These are phyloP conservation scores for Thyridium curvatum DNA, from an alignment of 2,329 filamentous ascomycete genomes.

Conservation along the genomic window DNA sequence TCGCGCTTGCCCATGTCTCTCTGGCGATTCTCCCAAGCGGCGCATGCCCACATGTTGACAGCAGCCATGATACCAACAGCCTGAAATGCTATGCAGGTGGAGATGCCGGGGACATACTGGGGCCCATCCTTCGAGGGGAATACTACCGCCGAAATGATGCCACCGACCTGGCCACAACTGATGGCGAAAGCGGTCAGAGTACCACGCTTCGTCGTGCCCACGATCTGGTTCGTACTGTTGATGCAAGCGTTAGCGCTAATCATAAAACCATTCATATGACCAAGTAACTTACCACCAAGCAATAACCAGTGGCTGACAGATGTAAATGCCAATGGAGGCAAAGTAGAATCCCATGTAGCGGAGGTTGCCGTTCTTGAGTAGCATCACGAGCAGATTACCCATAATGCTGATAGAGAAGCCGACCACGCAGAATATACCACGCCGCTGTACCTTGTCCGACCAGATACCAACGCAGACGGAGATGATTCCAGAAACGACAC, in stretches of 20 bases:
- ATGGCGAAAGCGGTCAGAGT: slow-evolving; percentile 38
- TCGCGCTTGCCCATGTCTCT: slow-evolving; percentile 25
- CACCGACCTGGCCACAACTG: slow-evolving; percentile 33
- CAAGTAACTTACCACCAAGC: slow-evolving; percentile 36
- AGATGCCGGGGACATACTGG: background rate
- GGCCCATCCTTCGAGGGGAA: slow-evolving; percentile 4
- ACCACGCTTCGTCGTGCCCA: slow-evolving; percentile 38
- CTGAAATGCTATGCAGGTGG: slow-evolving; percentile 27
- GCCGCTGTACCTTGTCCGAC: slow-evolving; percentile 15
- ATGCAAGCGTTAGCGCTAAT: no score
- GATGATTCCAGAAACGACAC: slow-evolving; percentile 23
- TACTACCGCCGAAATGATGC: slow-evolving; percentile 12
- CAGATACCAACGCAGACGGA: slow-evolving; percentile 15
- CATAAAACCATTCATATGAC: no score
- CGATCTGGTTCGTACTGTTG: slow-evolving; percentile 30
- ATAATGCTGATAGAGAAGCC: slow-evolving; percentile 14
- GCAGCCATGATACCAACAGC: slow-evolving; percentile 8
- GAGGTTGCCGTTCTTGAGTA: slow-evolving; percentile 12
- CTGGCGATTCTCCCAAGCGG: slow-evolving; percentile 22
- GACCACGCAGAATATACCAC: slow-evolving; percentile 14
- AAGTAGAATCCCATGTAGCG: slow-evolving; percentile 23
- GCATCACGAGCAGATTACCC: slow-evolving; percentile 26
- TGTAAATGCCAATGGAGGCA: slow-evolving; percentile 20
- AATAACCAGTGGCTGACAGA: slow-evolving; percentile 23
- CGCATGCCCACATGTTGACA: slow-evolving; percentile 11